phyloP scores from a whole-genome alignment of 345 rosid genomes.

The Hibiscus tridactylites region DNA sequence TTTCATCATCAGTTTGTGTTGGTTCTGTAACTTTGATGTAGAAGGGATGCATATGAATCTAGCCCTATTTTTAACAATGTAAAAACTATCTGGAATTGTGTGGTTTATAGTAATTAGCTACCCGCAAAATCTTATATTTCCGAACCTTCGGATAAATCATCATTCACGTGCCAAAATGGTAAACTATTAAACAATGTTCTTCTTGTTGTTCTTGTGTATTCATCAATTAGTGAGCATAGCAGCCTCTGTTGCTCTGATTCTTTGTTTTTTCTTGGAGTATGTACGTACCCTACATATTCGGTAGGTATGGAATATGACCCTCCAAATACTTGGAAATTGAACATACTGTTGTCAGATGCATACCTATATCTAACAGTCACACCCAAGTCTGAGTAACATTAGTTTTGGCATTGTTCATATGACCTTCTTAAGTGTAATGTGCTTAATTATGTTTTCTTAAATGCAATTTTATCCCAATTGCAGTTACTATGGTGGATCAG shows the following conservation, averaged over 20 bases:
- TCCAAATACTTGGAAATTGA: background rate
- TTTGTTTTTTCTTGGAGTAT: background rate
- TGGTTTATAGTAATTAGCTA: background rate
- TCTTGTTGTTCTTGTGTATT: background rate
- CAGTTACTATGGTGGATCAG: conserved; percentile 9
- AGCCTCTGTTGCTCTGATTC: background rate
- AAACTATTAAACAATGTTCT: background rate
- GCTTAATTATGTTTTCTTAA: background rate
- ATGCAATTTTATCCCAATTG: background rate
- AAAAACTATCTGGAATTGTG: background rate
- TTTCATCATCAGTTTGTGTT: background rate
- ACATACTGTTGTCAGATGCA: background rate
- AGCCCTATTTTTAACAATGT: background rate
- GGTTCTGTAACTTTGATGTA: background rate
- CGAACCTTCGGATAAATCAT: background rate
- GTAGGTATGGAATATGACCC: background rate
- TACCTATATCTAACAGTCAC: background rate
- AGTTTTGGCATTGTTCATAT: background rate
- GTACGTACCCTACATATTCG: background rate
- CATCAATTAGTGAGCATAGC: background rate
- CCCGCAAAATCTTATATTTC: background rate
- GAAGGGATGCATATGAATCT: background rate
- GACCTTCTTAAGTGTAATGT: background rate
- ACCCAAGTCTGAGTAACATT: background rate
- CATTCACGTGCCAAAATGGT: background rate